Base-by-base conservation (phyloP, 2,329 filamentous ascomycete genomes). In the Chaetomium olivaceum region DNA sequence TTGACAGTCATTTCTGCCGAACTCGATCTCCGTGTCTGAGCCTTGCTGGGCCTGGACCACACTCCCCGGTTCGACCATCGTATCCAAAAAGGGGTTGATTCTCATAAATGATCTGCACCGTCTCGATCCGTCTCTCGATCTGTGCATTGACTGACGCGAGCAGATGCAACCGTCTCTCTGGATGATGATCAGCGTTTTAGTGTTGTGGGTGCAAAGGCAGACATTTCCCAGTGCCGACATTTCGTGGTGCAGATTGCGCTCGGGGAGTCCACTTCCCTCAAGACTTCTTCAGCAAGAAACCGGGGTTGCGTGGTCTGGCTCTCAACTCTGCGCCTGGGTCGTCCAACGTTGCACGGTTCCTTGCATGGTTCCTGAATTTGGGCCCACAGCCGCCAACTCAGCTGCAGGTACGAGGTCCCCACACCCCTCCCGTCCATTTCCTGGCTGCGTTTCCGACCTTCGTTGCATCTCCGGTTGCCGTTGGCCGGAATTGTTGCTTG, bases 361-460 rank as follows among this genome's bases (percentile, higher is more conserved):
- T 69, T 65, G 64, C 62, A 67, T 63, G 62, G 62, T 67, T 50
- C 65, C 67, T 69, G 64, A 43, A 58, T 58, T 43, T 62, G 43
- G 59, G 33, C 21, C 55, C 51, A 25, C 39, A 23, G 54, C 51
- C 56, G 54, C 51, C 56, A 51, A 31, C 50, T 23, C 39, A 57
- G 60, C 43, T 62, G 65, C 63, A 67, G 66, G 64, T 65, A 69
- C 64, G 56, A 61, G 46, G 63, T 36, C 36, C 46, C 46, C 46
- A 48, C 46, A 23, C 50, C 21, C 23, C 50, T 16, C 23, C 6
- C 23, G 11, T 52, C 33, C 29, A 27, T 46, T 43, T 63, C 43
- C 51, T 57, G 56, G 29, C 51, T 51, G 39, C 48, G 58, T 51
- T 58, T 43, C 39, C 36, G 16, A 48, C 48, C 14, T 27, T 51